Evolutionary conservation across 164 flowering plant species (phyloP), one percentile per base, ranked within the genome.

Genomic region (Taxillus chinensis): DNA sequence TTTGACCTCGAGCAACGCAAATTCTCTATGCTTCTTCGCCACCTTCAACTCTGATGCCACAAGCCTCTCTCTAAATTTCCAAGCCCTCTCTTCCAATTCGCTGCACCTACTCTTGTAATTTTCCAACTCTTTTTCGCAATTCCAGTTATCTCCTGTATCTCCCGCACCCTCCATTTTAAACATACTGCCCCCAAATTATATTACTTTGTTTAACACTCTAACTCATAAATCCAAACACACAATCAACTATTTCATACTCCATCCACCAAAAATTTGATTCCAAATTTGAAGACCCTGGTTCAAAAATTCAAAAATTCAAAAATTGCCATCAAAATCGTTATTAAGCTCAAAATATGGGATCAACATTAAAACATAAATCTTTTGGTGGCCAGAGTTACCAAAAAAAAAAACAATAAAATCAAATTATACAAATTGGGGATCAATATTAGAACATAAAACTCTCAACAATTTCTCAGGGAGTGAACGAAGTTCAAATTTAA

Each of bases 1-100:
- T 59, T 63, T 74, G 10, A 43, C 15, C 64, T 73, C 73, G 37
- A 81, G 73, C 1, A 27, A 41, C 62, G 73, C 72, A 59, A 64
- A 61, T 56, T 71, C 75, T 16, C n/a, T 61, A 40, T 64, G 61
- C 62, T 27, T 66, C 56, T 56, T 69, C 15, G 8, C 61, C 39
- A 76, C 60, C 58, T 72, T 75, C 62, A 62, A 58, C 43, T 71
- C 74, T 56, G 70, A 45, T 16, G 16, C 67, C 27, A 7, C 12
- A 48, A 61, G 59, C 63, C 64, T 71, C 38, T 63, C 60, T 57
- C 65, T 72, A 17, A 50, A 54, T 43, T 63, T 67, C 67, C 56
- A 56, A 53, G 50, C 4, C 52, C 38, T 57, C 50, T 66, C 66
- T 37, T 68, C 71, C 61, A 65, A 14, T 50, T 71, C 68, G 61